These are phyloP conservation scores for Paramecium octaurelia DNA, from an alignment of 73 alveolate species.

Conservation along the genomic window DNA sequence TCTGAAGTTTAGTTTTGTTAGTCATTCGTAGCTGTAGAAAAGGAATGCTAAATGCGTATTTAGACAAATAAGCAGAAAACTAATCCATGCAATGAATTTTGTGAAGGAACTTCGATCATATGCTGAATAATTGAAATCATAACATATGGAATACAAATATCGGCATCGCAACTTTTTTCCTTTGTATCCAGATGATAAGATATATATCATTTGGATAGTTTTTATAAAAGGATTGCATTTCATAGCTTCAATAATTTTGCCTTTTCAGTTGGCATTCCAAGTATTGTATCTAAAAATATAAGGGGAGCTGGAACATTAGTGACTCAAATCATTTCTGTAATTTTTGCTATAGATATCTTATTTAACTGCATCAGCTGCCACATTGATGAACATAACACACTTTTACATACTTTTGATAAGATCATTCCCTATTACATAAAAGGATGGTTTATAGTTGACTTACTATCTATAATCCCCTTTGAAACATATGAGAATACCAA, in stretches of 20 bases:
- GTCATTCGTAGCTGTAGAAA: background rate
- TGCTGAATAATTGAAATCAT: background rate
- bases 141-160: background rate
- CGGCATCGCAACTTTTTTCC: background rate
- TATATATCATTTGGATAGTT: background rate
- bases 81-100: background rate
- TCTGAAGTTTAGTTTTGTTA: background rate
- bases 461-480: slow-evolving; percentile 23
- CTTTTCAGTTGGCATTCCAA: background rate
- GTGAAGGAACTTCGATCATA: background rate
- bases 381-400: background rate
- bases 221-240: background rate
- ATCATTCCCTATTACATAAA: slow-evolving; percentile 13
- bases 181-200: slow-evolving; percentile 5
- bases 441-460: slow-evolving; percentile 51
- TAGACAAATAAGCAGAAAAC: background rate
- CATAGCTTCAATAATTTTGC: background rate
- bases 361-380: background rate
- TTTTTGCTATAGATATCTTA: background rate
- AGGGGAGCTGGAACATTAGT: background rate
- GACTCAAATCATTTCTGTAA: background rate
- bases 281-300: background rate
- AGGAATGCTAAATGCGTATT: background rate
- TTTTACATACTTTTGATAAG: background rate
- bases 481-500: background rate